Conservation (phyloP, 1,284 basidiomycete genomes). For the Phenoliferia sp. region DNA sequence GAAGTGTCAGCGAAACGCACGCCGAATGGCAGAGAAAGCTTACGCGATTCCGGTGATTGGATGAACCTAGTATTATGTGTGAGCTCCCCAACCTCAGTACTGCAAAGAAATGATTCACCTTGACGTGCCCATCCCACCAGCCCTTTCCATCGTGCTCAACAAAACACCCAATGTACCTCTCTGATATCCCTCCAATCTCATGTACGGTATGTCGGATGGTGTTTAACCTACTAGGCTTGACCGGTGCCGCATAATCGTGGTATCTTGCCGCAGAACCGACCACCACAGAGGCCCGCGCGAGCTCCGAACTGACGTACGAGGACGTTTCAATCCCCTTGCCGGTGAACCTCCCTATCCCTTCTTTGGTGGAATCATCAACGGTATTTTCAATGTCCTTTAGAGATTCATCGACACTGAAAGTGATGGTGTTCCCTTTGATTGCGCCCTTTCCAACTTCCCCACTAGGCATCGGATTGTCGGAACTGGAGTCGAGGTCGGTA, state of each 20-base stretch:
- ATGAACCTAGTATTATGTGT: slow-evolving; percentile 1
- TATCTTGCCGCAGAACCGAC: slow-evolving; percentile 13
- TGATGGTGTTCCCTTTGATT: neutral
- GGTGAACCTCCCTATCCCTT: neutral
- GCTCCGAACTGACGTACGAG: slow-evolving; percentile 4
- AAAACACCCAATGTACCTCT: slow-evolving; percentile 7
- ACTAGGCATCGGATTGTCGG: slow-evolving; percentile 4
- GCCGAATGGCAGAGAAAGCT: neutral
- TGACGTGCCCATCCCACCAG: slow-evolving; percentile 11
- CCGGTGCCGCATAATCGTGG: slow-evolving; percentile 8
- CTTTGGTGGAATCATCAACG: slow-evolving; percentile 12
- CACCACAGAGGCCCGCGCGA: slow-evolving; percentile 1
- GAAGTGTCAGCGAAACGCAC: neutral
- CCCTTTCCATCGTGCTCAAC: slow-evolving; percentile 3
- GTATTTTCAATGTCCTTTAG: slow-evolving; percentile 3
- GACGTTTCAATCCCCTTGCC: slow-evolving; percentile 16
- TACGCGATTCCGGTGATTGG: slow-evolving; percentile 15
- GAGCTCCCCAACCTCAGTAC: neutral
- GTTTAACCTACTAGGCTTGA: neutral
- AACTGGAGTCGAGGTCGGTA: slow-evolving; percentile 13
- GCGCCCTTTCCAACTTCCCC: slow-evolving; percentile 5
- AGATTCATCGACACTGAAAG: slow-evolving; percentile 1
- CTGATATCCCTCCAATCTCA: slow-evolving; percentile 8
- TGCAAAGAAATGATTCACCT: neutral
- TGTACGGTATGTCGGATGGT: slow-evolving; percentile 1